Conservation (phyloP, 2,329 filamentous ascomycete genomes). For the Aspergillus chevalieri region DNA sequence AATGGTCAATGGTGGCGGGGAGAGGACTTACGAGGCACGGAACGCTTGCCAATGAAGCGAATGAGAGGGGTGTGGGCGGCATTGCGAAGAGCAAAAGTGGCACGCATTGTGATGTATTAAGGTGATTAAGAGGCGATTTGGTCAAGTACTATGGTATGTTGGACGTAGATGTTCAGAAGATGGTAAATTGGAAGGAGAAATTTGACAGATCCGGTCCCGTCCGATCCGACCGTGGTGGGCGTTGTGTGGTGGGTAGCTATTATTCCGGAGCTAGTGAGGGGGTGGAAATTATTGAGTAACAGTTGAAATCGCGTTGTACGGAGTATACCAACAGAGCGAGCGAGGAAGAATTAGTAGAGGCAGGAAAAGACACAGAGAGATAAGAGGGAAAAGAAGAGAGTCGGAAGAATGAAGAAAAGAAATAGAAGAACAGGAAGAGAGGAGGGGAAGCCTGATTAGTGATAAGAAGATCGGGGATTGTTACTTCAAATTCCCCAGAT, state of each 20-base stretch:
- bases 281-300: not conserved
- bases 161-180: constrained; percentile 3
- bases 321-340: not conserved
- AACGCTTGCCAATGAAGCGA: constrained; percentile 45
- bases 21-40: constrained; percentile 36
- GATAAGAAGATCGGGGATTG: not conserved
- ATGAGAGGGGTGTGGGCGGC: constrained; percentile 43
- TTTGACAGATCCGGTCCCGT: constrained; percentile 22
- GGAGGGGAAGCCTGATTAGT: not conserved
- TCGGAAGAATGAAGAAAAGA: not conserved
- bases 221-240: constrained; percentile 20
- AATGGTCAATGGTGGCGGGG: not conserved
- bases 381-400: constrained; percentile 1
- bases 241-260: not conserved
- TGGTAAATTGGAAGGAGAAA: constrained; percentile 13
- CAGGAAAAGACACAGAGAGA: constrained; percentile 11
- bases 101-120: constrained; percentile 33
- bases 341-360: constrained; percentile 6
- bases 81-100: constrained; percentile 35
- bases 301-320: constrained; percentile 1
- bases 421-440: not conserved
- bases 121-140: constrained; percentile 7
- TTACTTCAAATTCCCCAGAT: not conserved
- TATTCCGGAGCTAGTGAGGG: not conserved
- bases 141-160: constrained; percentile 6